Percentiles rank a stretch among this genome's conserved stretches.
Conservation (phyloP, 495 filamentous ascomycete species). For the Physcia stellaris region DNA sequence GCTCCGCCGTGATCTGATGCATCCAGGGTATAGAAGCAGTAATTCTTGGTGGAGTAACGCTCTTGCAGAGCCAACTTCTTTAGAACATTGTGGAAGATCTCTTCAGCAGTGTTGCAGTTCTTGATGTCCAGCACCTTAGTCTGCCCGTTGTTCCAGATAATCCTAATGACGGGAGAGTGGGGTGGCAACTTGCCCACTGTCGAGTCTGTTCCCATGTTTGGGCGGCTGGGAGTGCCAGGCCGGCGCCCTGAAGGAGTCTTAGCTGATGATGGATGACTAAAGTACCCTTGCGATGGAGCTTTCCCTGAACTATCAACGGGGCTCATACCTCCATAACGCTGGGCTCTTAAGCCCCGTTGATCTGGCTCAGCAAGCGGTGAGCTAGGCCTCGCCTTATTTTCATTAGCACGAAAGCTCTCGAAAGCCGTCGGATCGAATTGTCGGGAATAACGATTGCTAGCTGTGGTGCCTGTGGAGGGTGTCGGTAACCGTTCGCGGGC, state of each 20-base stretch:
- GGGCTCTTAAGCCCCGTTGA: slow-evolving; percentile 27
- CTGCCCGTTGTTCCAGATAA: slow-evolving; percentile 82
- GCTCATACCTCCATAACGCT: slow-evolving; percentile 36
- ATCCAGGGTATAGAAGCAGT: slow-evolving; percentile 72
- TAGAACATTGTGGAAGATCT: slow-evolving; percentile 73
- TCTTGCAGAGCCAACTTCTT: slow-evolving; percentile 68
- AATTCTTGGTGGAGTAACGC: slow-evolving; percentile 55
- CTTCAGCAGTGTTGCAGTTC: slow-evolving; percentile 77
- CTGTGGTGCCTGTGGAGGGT: slow-evolving; percentile 33
- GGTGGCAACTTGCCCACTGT: slow-evolving; percentile 68
- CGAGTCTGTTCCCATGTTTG: slow-evolving; percentile 64
- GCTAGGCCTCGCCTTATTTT: slow-evolving; percentile 33
- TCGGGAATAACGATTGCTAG: slow-evolving; percentile 64
- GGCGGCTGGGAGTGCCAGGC: slow-evolving; percentile 32
- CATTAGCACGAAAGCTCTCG: slow-evolving; percentile 16
- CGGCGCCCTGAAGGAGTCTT: slow-evolving; percentile 32
- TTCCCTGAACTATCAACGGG: slow-evolving; percentile 35
- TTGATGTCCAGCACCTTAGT: slow-evolving; percentile 84
- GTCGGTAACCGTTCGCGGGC: slow-evolving; percentile 31
- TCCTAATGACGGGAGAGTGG: slow-evolving; percentile 70
- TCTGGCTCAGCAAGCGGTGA: slow-evolving; percentile 55
- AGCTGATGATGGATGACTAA: slow-evolving; percentile 30
- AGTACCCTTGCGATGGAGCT: slow-evolving; percentile 23
- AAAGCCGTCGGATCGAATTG: slow-evolving; percentile 34
- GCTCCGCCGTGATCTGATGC: slow-evolving; percentile 69